phyloP scores from a whole-genome alignment of 495 filamentous ascomycete species.

The Xanthoparmelia taractica region DNA sequence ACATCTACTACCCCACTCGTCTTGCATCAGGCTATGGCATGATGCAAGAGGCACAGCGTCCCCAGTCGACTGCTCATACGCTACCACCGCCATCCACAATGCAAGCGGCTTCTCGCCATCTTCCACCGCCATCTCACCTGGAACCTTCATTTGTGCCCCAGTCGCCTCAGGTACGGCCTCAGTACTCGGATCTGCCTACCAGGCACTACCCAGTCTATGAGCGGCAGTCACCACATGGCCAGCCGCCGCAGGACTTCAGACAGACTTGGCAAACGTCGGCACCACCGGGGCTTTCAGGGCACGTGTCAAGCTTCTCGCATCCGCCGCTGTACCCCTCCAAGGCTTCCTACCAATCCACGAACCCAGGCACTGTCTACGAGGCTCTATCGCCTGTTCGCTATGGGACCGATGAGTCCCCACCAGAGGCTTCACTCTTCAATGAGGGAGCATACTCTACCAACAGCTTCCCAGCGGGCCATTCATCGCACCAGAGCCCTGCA shows the following conservation, averaged over 20 bases:
- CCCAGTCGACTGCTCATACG: slow-evolving; percentile 11
- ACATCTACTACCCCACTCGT: slow-evolving; percentile 11
- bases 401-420: slow-evolving; percentile 10
- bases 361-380: slow-evolving; percentile 23
- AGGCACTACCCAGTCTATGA: slow-evolving; percentile 13
- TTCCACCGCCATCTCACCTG: slow-evolving; percentile 15
- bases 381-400: slow-evolving; percentile 21
- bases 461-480: slow-evolving; percentile 7
- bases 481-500: slow-evolving; percentile 14
- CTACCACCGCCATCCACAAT: slow-evolving; percentile 13
- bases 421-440: slow-evolving; percentile 19
- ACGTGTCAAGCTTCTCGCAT: slow-evolving; percentile 16
- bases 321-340: slow-evolving; percentile 21
- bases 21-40: slow-evolving; percentile 11
- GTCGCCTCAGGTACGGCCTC: slow-evolving; percentile 16
- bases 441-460: slow-evolving; percentile 17
- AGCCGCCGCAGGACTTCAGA: slow-evolving; percentile 12
- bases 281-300: not conserved
- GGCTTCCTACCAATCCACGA: slow-evolving; percentile 21
- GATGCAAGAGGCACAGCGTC: slow-evolving; percentile 14
- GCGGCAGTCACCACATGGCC: not conserved
- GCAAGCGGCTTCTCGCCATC: slow-evolving; percentile 8
- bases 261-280: slow-evolving; percentile 5
- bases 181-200: slow-evolving; percentile 14
- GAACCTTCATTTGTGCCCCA: slow-evolving; percentile 18